Percentiles rank a stretch among this genome's conserved stretches.
phyloP scores from a whole-genome alignment of 2,329 filamentous ascomycete genomes.

The Lecanoromycetidae sp. region DNA sequence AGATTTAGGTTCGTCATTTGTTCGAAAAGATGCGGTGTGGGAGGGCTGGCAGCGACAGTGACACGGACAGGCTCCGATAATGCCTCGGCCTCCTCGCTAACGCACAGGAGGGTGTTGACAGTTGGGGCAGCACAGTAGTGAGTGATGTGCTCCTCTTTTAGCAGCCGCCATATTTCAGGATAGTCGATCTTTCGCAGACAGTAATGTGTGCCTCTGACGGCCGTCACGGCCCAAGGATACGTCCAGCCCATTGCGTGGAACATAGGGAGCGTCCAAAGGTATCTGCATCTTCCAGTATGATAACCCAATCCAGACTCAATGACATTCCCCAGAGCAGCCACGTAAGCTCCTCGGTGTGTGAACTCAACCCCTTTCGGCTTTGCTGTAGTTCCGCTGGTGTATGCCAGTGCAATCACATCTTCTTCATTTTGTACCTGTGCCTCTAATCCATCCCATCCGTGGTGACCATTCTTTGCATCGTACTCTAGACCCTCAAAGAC shows the following conservation, averaged over 20 bases:
- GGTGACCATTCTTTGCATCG: constrained; percentile 52
- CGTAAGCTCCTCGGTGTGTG: constrained; percentile 76
- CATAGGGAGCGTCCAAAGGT: constrained; percentile 89
- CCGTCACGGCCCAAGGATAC: constrained; percentile 65
- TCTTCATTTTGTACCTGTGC: constrained; percentile 64
- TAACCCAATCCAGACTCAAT: constrained; percentile 78
- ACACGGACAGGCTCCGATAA: constrained; percentile 65
- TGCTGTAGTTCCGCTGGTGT: constrained; percentile 88
- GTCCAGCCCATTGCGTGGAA: constrained; percentile 50
- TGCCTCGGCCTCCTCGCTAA: constrained; percentile 58
- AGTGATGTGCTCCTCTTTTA: constrained; percentile 77
- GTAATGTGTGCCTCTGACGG: constrained; percentile 86
- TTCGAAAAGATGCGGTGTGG: constrained; percentile 80
- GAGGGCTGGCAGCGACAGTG: constrained; percentile 84
- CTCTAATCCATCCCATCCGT: constrained; percentile 67
- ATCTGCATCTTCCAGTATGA: constrained; percentile 57
- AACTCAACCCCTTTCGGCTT: constrained; percentile 86
- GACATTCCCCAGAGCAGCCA: constrained; percentile 73
- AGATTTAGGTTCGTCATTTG: constrained; percentile 84
- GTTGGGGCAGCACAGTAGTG: constrained; percentile 96
- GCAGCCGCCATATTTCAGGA: constrained; percentile 73
- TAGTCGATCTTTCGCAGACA: constrained; percentile 94
- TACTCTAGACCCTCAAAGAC: constrained; percentile 66
- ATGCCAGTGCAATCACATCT: constrained; percentile 71
- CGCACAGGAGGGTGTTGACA: constrained; percentile 86